These are phyloP conservation scores for Galerina marginata DNA, from an alignment of 768 basidiomycete species.

Conservation along the genomic window DNA sequence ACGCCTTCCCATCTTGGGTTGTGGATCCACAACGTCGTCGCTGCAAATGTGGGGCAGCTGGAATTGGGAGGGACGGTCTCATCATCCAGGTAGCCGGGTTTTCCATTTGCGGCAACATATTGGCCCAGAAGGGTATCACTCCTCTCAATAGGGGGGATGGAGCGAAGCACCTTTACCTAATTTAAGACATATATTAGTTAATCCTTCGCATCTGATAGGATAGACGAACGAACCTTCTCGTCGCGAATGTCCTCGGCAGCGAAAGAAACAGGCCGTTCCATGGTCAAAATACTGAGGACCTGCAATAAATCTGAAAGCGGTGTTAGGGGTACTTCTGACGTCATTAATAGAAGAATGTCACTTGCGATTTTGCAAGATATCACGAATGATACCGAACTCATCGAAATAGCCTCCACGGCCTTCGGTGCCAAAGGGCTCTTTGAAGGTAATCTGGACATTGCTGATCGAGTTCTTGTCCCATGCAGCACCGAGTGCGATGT, in stretches of 20 bases:
- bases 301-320: conserved; percentile 80
- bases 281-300: conserved; percentile 92
- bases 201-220: conserved; percentile 4
- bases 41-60: conserved; percentile 93
- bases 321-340: conserved; percentile 19
- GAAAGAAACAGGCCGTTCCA: conserved; percentile 99
- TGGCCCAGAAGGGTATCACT: conserved; percentile 91
- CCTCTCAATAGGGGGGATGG: conserved; percentile 80
- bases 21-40: conserved; percentile 88
- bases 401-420: conserved; percentile 99
- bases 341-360: conserved; percentile 24
- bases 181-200: conserved; percentile 8
- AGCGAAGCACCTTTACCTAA: conserved; percentile 94
- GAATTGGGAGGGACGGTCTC: conserved; percentile 93
- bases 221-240: conserved; percentile 75
- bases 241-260: conserved; percentile 97
- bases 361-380: conserved; percentile 97
- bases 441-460: conserved; percentile 99
- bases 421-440: conserved; percentile 98
- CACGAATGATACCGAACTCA: conserved; percentile 98
- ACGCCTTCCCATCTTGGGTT: conserved; percentile 99
- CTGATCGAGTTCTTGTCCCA: conserved; percentile 97
- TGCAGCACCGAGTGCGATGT: conserved; percentile 83
- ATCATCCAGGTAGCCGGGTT: conserved; percentile 99
- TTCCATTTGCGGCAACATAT: conserved; percentile 86